Evolutionary conservation across 2,329 filamentous ascomycete genomes (phyloP), one percentile per base, ranked within the genome.

Genomic region (Metarhizium robertsii): DNA sequence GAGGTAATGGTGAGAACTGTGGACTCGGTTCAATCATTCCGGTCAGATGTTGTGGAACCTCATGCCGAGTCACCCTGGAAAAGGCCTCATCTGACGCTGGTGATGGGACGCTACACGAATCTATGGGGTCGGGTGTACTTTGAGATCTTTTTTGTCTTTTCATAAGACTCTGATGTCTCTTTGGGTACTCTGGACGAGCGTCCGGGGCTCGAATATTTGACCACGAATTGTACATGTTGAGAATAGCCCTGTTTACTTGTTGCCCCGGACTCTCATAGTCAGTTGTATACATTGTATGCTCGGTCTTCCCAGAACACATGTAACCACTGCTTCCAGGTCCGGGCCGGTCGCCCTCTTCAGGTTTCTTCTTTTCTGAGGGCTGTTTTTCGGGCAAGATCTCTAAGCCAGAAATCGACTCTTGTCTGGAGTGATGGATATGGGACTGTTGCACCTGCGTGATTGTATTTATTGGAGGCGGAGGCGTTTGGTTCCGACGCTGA

Each of bases 1-100:
- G 65, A 6, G 70, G 68, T 2, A 78, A 64, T 1, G 75, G 76
- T 2, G 74, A 77, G 57, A 73, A 78, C 0, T 64, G 59, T 29
- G 65, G 63, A 20, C 61, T 66, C 14, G 55, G 50, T 32, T 61
- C 55, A 2, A 45, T 10, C 3, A 29, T 42, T 8, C 45, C 34
- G 14, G n/a, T 34, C 18, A 34, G 20, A 16, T 46, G 40, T 25
- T 20, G 43, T 6, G 32, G 10, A 20, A 13, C 14, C 3, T 30
- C 51, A 36, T 20, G 25, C 6, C 42, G 5, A 6, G 45, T 46
- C n/a, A 42, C 49, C 18, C 14, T 10, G 2, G 55, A 53, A 10
- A 52, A 38, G 20, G n/a, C 32, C 4, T 52, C 32, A 29, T 16
- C 36, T 2, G 38, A 16, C 16, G 20, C 30, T 20, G 30, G 45